Base-by-base conservation (phyloP, 1,284 basidiomycete genomes). In the Entoloma clypeatum region DNA sequence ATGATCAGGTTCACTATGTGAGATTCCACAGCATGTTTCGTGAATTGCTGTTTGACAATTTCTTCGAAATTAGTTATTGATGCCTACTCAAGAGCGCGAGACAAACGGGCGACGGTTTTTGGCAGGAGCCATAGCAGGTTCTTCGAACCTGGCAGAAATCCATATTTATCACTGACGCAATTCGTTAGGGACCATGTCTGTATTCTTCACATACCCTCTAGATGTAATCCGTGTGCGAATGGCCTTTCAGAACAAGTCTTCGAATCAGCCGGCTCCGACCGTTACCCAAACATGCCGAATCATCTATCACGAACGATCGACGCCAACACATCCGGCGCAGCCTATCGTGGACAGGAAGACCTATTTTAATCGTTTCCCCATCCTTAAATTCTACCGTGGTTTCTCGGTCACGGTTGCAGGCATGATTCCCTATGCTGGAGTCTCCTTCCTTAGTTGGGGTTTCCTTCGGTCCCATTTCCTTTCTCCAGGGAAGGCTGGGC, bases 391-490 rank as follows among this genome's bases (percentile, higher is more conserved):
- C 65, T 99, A 99, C 61, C 86, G 96, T 22, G 96, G 96, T 6
- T 98, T 99, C 65, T 82, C 83, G 7, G 88, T 94, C 24, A 92
- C 91, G n/a, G 65, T 96, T 30, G 63, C 79, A 16, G 93, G 93
- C 29, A 98, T 98, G 81, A 74, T 99, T 13, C 96, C 96, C 0
- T 99, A 99, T 57, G 93, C 94, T 1, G 96, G 96, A 6, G 93
- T 92, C 1, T 92, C 89, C 8, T 99, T 99, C 70, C 77, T 99
- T 40, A 83, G 85, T 14, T 97, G 92, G 84, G 92, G 89, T 28
- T 86, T 78, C 50, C 75, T 94, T 31, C 86, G 88, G 51, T 72
- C 85, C 3, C 68, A 69, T 39, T 69, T 91, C 43, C 65, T 84
- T 18, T 76, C 77, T 23, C 55, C 60, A 44, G 52, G 68, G 49